Conservation (phyloP, 345 rosid genomes). For the Raphanus sativus region DNA sequence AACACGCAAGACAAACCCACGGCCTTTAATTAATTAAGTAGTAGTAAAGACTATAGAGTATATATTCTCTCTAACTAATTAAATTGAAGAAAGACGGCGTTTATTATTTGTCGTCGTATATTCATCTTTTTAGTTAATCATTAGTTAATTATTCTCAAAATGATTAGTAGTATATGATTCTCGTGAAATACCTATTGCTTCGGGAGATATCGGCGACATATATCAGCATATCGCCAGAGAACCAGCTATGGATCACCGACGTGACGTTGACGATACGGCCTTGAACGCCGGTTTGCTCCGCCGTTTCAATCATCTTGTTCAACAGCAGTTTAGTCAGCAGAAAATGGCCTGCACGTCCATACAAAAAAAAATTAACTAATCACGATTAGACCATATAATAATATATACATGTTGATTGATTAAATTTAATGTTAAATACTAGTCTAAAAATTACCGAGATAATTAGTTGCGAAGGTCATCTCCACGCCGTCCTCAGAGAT, state of each 20-base stretch:
- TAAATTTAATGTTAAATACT: background rate
- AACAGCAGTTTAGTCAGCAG: conserved; percentile 68
- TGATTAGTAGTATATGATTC: background rate
- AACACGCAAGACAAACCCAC: background rate
- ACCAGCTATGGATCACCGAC: conserved; percentile 78
- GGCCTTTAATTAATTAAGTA: background rate
- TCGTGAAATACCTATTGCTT: conserved; percentile 46
- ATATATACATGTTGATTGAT: background rate
- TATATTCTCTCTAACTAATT: background rate
- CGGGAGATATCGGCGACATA: conserved; percentile 71
- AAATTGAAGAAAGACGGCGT: conserved; percentile 31
- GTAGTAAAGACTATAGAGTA: background rate
- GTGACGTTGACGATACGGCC: conserved; percentile 90
- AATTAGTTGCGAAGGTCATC: conserved; percentile 96
- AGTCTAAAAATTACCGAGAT: conserved; percentile 43
- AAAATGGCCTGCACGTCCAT: conserved; percentile 52
- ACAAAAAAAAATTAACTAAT: background rate
- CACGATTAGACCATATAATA: background rate
- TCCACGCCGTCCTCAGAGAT: conserved; percentile 89
- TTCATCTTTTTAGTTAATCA: background rate
- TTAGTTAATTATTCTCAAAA: background rate
- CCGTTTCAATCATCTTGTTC: conserved; percentile 70
- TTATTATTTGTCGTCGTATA: conserved; percentile 38
- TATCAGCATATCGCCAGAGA: conserved; percentile 68
- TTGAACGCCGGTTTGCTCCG: conserved; percentile 56